phyloP scores from a whole-genome alignment of 768 basidiomycete species.

The Symmetrospora coprosmae region DNA sequence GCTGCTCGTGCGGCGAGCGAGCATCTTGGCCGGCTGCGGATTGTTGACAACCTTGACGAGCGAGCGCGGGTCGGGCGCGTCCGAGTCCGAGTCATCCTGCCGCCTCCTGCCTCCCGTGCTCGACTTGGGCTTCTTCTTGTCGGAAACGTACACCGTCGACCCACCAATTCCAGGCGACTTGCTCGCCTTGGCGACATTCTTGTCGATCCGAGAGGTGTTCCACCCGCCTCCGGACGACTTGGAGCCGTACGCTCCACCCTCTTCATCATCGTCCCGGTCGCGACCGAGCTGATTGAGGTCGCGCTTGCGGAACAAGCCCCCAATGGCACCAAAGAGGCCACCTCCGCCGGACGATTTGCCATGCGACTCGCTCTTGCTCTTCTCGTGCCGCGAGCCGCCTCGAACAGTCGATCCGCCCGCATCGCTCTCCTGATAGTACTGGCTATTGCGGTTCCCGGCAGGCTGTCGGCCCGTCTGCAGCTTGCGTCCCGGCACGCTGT shows the following conservation, averaged over 20 bases:
- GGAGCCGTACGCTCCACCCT: too few relatives aligned
- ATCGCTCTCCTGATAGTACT: slow-evolving; percentile 7
- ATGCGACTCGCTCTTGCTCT: not conserved
- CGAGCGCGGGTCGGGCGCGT: slow-evolving; percentile 9
- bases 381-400: not conserved
- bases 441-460: slow-evolving; percentile 1
- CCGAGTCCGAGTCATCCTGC: slow-evolving; percentile 14
- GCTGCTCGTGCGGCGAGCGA: not conserved
- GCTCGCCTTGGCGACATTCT: not conserved
- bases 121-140: slow-evolving; percentile 7
- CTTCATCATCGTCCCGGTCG: slow-evolving; percentile 15
- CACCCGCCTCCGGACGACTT: too few relatives aligned
- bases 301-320: slow-evolving; percentile 13
- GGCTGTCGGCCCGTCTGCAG: not conserved
- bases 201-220: not conserved
- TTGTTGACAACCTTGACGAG: slow-evolving; percentile 10
- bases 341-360: not conserved
- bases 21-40: not conserved
- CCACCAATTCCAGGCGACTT: too few relatives aligned
- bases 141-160: not conserved
- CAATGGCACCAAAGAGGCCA: slow-evolving; percentile 19
- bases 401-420: slow-evolving; percentile 6
- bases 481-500: too few relatives aligned
- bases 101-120: too few relatives aligned
- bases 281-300: not conserved